These are phyloP conservation scores for Annulohypoxylon maeteangense DNA, from an alignment of 495 filamentous ascomycete genomes.

Conservation along the genomic window DNA sequence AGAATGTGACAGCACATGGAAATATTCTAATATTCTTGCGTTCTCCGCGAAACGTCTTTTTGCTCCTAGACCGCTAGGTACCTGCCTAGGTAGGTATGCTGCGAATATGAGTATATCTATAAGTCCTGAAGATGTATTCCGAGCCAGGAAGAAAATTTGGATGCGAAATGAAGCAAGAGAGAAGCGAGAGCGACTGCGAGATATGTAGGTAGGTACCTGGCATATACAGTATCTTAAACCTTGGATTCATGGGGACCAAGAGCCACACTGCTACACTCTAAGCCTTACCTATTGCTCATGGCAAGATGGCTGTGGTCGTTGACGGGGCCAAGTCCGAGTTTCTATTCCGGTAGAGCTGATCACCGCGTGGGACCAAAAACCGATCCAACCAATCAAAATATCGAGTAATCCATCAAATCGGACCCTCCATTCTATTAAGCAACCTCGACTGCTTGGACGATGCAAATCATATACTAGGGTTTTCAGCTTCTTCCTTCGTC, in stretches of 20 bases:
- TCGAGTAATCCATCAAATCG: background rate
- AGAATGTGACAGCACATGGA: too few relatives aligned
- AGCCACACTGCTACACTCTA: background rate
- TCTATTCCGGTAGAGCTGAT: slow-evolving; percentile 1
- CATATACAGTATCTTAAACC: too few relatives aligned
- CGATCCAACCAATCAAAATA: slow-evolving; percentile 42
- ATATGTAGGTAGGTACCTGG: too few relatives aligned
- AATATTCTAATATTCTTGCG: too few relatives aligned
- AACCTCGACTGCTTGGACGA: background rate
- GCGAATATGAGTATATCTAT: too few relatives aligned
- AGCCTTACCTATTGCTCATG: too few relatives aligned
- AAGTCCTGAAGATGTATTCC: too few relatives aligned
- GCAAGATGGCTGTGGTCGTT: background rate
- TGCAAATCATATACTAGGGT: slow-evolving; percentile 13
- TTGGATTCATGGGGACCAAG: background rate
- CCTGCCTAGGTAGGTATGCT: too few relatives aligned
- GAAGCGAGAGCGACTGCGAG: background rate
- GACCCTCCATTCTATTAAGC: background rate
- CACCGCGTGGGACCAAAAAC: slow-evolving; percentile 24
- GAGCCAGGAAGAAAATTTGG: too few relatives aligned
- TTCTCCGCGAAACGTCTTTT: too few relatives aligned
- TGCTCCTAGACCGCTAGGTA: too few relatives aligned
- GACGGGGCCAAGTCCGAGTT: slow-evolving; percentile 20
- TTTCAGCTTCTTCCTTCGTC: slow-evolving; percentile 22
- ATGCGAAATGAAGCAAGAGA: background rate